Evolutionary conservation across 1,284 basidiomycete species (phyloP).

Genomic region (Irpex sp.): DNA sequence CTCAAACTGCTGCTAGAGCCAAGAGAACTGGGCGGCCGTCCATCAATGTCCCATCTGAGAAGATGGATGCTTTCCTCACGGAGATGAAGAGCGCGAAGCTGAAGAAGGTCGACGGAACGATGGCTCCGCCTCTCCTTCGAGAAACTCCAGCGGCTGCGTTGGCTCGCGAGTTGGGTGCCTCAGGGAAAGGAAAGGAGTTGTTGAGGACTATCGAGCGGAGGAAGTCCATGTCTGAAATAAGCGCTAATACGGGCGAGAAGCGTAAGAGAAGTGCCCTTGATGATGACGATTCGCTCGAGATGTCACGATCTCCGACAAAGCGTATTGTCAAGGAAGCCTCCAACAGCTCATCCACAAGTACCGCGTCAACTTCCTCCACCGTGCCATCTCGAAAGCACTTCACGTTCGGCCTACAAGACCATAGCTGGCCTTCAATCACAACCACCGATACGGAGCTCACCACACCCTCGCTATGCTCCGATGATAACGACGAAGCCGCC

Average conservation of each 20-base stretch:
- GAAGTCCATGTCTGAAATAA: slow-evolving; percentile 8
- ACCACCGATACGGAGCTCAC: slow-evolving; percentile 27
- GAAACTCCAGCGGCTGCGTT: slow-evolving; percentile 2
- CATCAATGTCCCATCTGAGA: slow-evolving; percentile 66
- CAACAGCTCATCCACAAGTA: slow-evolving; percentile 5
- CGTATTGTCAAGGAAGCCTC: slow-evolving; percentile 6
- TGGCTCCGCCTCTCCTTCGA: slow-evolving; percentile 13
- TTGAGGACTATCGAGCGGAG: slow-evolving; percentile 5
- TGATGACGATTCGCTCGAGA: slow-evolving; percentile 4
- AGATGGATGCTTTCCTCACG: slow-evolving; percentile 74
- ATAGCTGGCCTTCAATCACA: slow-evolving; percentile 24
- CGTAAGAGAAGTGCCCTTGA: slow-evolving; percentile 6
- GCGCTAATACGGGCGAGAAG: slow-evolving; percentile 3
- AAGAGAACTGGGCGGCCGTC: slow-evolving; percentile 59
- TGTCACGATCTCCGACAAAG: not conserved
- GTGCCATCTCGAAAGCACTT: slow-evolving; percentile 4
- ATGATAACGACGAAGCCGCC: slow-evolving; percentile 43
- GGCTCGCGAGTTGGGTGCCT: slow-evolving; percentile 5
- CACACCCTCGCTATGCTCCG: slow-evolving; percentile 70
- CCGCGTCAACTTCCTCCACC: slow-evolving; percentile 3
- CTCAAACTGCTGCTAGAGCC: slow-evolving; percentile 12
- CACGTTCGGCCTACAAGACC: slow-evolving; percentile 7
- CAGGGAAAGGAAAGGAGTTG: slow-evolving; percentile 6
- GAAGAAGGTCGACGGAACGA: slow-evolving; percentile 40
- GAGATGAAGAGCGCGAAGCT: slow-evolving; percentile 75